A percentile compares a stretch with the other conserved stretches of the same genome.
Conservation (phyloP, 192 early-diverging fungal species). For the Allomyces javanicus region DNA sequence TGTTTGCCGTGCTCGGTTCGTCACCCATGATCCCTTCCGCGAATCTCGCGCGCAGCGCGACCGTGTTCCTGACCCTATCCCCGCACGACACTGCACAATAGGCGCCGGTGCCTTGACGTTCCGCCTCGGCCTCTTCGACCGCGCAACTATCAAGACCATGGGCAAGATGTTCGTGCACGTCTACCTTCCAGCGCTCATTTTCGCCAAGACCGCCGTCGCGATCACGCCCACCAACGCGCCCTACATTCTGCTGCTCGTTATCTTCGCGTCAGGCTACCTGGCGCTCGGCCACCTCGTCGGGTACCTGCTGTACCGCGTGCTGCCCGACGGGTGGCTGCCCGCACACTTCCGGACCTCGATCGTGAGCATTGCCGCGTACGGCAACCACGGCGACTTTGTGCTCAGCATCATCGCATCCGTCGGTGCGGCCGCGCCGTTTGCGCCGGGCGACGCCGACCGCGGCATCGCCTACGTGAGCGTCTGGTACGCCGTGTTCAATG, state of each 20-base stretch:
- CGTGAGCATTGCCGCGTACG: not conserved
- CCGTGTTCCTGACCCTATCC: too few species aligned
- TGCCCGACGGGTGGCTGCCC: not conserved
- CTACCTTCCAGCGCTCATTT: not conserved
- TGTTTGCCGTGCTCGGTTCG: not conserved
- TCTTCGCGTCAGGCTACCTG: not conserved
- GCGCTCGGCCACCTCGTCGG: not conserved
- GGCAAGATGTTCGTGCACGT: not conserved
- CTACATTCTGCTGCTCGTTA: not conserved
- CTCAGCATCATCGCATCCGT: not conserved
- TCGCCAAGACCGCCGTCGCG: not conserved
- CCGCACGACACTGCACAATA: not conserved
- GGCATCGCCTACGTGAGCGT: not conserved
- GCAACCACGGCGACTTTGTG: not conserved
- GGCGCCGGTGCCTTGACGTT: not conserved
- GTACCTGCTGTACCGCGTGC: not conserved
- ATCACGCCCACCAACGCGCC: not conserved
- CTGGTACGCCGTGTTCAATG: not conserved
- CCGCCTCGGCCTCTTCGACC: not conserved
- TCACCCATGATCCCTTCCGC: not conserved
- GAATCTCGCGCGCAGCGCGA: too few species aligned
- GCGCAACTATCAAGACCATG: not conserved
- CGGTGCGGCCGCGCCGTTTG: not conserved
- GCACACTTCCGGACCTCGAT: too few species aligned
- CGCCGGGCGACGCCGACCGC: not conserved